These are phyloP conservation scores for Papiliotrema terrestris DNA, from an alignment of 1,284 basidiomycete species.

Conservation along the genomic window DNA sequence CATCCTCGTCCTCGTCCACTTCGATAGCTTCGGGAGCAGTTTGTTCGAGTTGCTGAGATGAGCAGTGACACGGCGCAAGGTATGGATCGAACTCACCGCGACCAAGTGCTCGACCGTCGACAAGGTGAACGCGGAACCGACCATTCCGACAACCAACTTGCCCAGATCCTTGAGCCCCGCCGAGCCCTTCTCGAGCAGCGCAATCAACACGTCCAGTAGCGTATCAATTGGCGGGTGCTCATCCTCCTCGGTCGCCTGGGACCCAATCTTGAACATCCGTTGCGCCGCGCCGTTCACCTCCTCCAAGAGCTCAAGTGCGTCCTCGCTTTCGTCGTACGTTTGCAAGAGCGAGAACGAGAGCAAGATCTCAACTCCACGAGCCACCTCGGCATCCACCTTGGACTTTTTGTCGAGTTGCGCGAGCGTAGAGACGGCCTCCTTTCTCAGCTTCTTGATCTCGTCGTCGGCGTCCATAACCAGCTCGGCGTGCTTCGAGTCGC, in stretches of 20 bases:
- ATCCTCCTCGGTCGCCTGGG: slow-evolving; percentile 49
- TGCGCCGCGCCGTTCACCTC: slow-evolving; percentile 7
- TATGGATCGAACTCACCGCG: slow-evolving; percentile 57
- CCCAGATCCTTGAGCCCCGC: slow-evolving; percentile 77
- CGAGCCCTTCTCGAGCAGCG: slow-evolving; percentile 79
- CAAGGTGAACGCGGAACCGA: slow-evolving; percentile 66
- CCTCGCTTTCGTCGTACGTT: slow-evolving; percentile 63
- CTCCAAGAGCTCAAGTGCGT: slow-evolving; percentile 60
- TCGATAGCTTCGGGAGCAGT: slow-evolving; percentile 31
- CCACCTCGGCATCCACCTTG: slow-evolving; percentile 49
- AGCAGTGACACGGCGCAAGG: slow-evolving; percentile 4
- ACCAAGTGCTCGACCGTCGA: slow-evolving; percentile 80
- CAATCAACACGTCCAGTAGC: slow-evolving; percentile 82
- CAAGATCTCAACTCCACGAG: slow-evolving; percentile 64
- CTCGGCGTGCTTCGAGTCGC: slow-evolving; percentile 68
- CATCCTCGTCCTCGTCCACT: slow-evolving; percentile 43
- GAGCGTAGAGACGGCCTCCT: slow-evolving; percentile 55
- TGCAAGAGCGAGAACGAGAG: slow-evolving; percentile 66
- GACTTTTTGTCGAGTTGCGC: slow-evolving; percentile 50
- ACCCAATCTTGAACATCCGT: slow-evolving; percentile 40
- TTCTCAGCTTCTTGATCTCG: slow-evolving; percentile 55
- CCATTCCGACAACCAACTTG: slow-evolving; percentile 74
- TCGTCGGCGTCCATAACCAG: slow-evolving; percentile 59
- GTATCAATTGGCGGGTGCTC: slow-evolving; percentile 68
- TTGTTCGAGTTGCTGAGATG: slow-evolving; percentile 70